These are phyloP conservation scores for Ceriops tagal DNA, from an alignment of 345 rosid genomes.

Conservation along the genomic window DNA sequence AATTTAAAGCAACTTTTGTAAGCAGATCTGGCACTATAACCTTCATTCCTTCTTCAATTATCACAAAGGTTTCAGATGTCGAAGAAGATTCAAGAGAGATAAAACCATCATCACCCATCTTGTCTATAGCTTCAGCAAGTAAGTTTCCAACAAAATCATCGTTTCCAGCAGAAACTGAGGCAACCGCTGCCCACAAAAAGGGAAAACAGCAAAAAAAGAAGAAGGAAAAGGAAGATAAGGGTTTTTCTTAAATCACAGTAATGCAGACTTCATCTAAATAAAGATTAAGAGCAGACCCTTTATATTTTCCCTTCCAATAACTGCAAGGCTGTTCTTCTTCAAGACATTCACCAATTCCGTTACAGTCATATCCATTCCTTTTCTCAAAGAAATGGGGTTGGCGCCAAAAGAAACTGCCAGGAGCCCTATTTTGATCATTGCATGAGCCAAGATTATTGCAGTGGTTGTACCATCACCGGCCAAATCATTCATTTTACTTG, in stretches of 20 bases:
- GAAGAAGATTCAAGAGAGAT: constrained; percentile 74
- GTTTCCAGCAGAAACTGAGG: constrained; percentile 85
- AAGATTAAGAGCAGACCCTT: constrained; percentile 43
- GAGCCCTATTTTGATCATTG: constrained; percentile 66
- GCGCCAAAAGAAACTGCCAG: constrained; percentile 78
- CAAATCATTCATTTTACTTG: constrained; percentile 65
- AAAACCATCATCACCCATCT: constrained; percentile 84
- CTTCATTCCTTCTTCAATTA: constrained; percentile 87
- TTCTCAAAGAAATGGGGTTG: constrained; percentile 64
- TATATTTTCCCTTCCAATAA: constrained; percentile 57
- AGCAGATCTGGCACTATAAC: constrained; percentile 29
- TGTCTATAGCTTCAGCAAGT: constrained; percentile 66
- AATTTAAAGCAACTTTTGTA: background rate
- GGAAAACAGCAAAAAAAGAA: background rate
- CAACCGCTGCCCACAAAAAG: constrained; percentile 54
- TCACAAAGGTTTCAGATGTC: constrained; percentile 61
- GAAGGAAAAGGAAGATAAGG: constrained; percentile 14
- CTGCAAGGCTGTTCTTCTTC: constrained; percentile 51
- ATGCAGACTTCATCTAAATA: background rate
- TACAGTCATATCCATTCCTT: constrained; percentile 62
- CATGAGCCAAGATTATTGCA: constrained; percentile 77
- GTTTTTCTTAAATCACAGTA: background rate
- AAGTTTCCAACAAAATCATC: constrained; percentile 69
- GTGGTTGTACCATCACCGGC: constrained; percentile 96
- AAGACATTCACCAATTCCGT: constrained; percentile 50